Evolutionary conservation across 768 basidiomycete genomes (phyloP).

Genomic region (Podaxis sp.): DNA sequence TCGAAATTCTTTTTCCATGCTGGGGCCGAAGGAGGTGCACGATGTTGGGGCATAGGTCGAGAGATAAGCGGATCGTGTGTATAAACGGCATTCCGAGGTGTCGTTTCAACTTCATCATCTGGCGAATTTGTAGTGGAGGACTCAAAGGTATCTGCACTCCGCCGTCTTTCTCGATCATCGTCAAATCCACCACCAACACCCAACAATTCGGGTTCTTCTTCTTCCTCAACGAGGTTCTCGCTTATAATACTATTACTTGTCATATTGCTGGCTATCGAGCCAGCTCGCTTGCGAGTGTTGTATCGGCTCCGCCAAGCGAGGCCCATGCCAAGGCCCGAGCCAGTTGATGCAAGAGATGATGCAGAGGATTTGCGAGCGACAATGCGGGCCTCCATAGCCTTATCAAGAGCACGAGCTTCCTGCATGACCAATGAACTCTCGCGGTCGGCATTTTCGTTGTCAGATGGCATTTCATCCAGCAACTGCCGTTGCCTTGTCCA

Average conservation of each 20-base stretch:
- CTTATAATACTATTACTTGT: slow-evolving; percentile 69
- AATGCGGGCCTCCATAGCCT: slow-evolving; percentile 82
- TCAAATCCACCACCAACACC: slow-evolving; percentile 67
- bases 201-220: slow-evolving; percentile 71
- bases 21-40: slow-evolving; percentile 46
- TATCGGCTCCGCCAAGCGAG: slow-evolving; percentile 62
- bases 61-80: slow-evolving; percentile 19
- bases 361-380: slow-evolving; percentile 68
- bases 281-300: slow-evolving; percentile 63
- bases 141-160: slow-evolving; percentile 30
- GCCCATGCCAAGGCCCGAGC: slow-evolving; percentile 63
- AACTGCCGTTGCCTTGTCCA: slow-evolving; percentile 68
- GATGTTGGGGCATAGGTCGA: slow-evolving; percentile 23
- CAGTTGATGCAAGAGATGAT: slow-evolving; percentile 55
- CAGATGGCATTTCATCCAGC: slow-evolving; percentile 46
- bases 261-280: slow-evolving; percentile 67
- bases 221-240: slow-evolving; percentile 78
- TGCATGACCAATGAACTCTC: slow-evolving; percentile 60
- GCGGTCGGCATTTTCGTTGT: slow-evolving; percentile 46
- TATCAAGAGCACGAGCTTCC: slow-evolving; percentile 81
- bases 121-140: slow-evolving; percentile 40
- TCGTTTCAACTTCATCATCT: slow-evolving; percentile 34
- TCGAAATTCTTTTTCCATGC: slow-evolving; percentile 56
- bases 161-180: slow-evolving; percentile 33
- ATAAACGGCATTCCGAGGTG: slow-evolving; percentile 20